phyloP scores from a whole-genome alignment of 306 rosid genomes.

The Trifolium repens region DNA sequence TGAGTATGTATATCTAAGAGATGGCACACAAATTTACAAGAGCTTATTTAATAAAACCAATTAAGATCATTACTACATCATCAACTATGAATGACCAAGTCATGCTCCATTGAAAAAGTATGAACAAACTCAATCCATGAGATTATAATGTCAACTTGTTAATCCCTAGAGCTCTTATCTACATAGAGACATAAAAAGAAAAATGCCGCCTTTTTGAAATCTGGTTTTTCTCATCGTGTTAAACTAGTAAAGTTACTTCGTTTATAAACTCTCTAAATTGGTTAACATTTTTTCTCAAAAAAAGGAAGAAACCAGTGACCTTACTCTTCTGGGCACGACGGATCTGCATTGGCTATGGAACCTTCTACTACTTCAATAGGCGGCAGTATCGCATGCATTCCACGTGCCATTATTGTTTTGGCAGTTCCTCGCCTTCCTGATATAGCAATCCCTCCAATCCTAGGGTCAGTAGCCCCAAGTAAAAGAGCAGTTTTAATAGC shows the following conservation, averaged over 20 bases:
- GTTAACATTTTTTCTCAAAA: slow-evolving; percentile 7
- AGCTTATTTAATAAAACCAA: slow-evolving; percentile 7
- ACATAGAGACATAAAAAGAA: slow-evolving; percentile 14
- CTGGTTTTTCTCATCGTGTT: neutral
- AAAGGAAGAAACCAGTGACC: slow-evolving; percentile 48
- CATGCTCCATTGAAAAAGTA: slow-evolving; percentile 7
- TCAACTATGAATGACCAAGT: slow-evolving; percentile 27
- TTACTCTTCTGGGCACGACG: slow-evolving; percentile 85
- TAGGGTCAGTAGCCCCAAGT: slow-evolving; percentile 90
- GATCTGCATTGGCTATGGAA: slow-evolving; percentile 94
- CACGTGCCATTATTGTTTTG: slow-evolving; percentile 95
- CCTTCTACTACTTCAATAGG: slow-evolving; percentile 91
- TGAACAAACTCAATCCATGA: neutral
- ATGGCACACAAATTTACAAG: slow-evolving; percentile 27
- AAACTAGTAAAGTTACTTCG: neutral
- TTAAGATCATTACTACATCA: neutral
- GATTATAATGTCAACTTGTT: neutral
- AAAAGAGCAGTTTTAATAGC: slow-evolving; percentile 90
- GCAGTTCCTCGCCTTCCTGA: slow-evolving; percentile 94
- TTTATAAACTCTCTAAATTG: slow-evolving; percentile 17
- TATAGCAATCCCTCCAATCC: slow-evolving; percentile 93
- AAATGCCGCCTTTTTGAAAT: neutral
- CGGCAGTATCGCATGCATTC: slow-evolving; percentile 87
- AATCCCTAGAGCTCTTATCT: neutral
- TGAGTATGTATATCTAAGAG: slow-evolving; percentile 12